Conservation (phyloP, 106 monocot genomes). For the Allium sativum region DNA sequence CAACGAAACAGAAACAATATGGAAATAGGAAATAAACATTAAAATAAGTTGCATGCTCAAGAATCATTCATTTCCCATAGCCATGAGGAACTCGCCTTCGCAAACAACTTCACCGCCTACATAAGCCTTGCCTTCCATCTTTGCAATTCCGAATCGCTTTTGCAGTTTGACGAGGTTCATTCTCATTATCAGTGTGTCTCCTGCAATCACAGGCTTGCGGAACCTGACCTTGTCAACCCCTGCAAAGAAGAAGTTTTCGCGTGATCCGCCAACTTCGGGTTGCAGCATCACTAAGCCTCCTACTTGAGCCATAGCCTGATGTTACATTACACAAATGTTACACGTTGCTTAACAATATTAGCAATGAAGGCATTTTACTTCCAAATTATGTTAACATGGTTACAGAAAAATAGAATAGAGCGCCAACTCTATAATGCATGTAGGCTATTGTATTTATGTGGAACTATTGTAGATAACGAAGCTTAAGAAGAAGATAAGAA, state of each 20-base stretch:
- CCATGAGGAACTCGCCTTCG: constrained; percentile 92
- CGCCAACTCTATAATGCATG: too few relatives aligned
- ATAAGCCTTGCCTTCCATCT: constrained; percentile 95
- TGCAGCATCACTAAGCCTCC: constrained; percentile 91
- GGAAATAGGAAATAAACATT: too few relatives aligned
- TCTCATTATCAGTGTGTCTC: constrained; percentile 90
- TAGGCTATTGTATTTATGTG: too few relatives aligned
- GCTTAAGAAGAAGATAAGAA: too few relatives aligned
- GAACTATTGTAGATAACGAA: too few relatives aligned
- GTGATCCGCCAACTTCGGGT: constrained; percentile 80
- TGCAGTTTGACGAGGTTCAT: constrained; percentile 80
- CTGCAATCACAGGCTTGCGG: constrained; percentile 85
- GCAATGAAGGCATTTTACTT: too few relatives aligned
- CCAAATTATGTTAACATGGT: too few relatives aligned
- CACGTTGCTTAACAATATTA: too few relatives aligned
- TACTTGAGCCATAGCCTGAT: constrained; percentile 89
- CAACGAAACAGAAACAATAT: too few relatives aligned
- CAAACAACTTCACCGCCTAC: constrained; percentile 84
- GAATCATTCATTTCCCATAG: constrained; percentile 27
- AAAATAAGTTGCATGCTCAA: background rate
- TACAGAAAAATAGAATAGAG: too few relatives aligned
- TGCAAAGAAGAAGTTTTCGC: constrained; percentile 87
- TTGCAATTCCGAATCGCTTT: constrained; percentile 82
- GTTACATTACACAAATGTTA: background rate
- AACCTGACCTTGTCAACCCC: constrained; percentile 96